Conservation (phyloP, 208 protist genomes). For the Ichthyophonus hoferi region DNA sequence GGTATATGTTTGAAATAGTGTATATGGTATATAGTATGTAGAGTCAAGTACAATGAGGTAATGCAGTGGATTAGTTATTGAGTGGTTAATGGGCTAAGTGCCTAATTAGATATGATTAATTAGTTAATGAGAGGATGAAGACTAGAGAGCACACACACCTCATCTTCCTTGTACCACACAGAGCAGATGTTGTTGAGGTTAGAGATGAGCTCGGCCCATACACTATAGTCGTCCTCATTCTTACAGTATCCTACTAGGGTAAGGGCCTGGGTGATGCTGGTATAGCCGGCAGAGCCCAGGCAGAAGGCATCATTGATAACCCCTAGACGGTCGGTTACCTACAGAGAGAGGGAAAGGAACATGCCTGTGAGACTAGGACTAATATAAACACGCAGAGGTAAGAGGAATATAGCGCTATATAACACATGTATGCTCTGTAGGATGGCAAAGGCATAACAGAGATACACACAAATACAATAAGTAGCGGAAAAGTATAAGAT, state of each 20-base stretch:
- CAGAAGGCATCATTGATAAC: conserved; percentile 39
- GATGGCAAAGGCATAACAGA: background rate
- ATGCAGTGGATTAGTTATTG: no score
- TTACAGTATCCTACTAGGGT: background rate
- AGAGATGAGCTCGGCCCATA: conserved; percentile 34
- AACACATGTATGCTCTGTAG: background rate
- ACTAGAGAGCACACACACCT: no score
- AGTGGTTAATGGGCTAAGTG: no score
- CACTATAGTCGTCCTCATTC: conserved; percentile 27
- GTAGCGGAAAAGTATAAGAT: background rate
- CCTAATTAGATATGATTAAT: no score
- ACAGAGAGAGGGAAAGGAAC: conserved; percentile 30
- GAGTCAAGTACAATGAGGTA: no score
- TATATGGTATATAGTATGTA: no score
- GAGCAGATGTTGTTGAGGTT: background rate
- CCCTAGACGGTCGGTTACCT: conserved; percentile 19
- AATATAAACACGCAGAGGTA: background rate
- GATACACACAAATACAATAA: background rate
- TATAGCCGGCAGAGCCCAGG: conserved; percentile 34
- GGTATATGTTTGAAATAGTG: background rate
- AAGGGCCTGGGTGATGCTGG: conserved; percentile 15
- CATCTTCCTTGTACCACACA: conserved; percentile 32
- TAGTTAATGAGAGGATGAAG: no score
- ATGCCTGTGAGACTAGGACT: background rate
- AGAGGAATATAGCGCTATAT: background rate